Conservation (phyloP, 2,329 filamentous ascomycete species). For the Penicillium hordei region DNA sequence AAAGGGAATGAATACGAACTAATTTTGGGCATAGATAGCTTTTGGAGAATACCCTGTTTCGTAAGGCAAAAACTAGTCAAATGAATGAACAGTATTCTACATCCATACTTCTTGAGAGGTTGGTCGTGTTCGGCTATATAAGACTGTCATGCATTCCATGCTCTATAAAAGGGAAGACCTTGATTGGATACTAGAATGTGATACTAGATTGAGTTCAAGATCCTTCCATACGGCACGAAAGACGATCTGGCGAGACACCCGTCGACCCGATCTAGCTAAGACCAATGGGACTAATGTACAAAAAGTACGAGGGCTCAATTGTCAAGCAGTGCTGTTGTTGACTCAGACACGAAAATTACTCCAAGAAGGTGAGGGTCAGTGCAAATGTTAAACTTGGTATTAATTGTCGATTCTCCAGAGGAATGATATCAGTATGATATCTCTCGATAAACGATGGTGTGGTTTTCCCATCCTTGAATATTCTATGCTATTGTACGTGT, state of each 20-base stretch:
- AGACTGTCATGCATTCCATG: neutral
- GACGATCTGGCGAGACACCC: neutral
- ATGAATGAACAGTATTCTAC: neutral
- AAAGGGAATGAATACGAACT: neutral
- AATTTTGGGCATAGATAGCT: neutral
- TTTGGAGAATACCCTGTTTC: neutral
- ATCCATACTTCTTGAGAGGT: neutral
- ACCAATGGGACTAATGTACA: neutral
- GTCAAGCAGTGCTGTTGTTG: neutral
- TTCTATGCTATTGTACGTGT: slow-evolving; percentile 33
- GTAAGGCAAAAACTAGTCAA: neutral
- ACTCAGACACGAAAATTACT: neutral
- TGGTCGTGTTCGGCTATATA: neutral
- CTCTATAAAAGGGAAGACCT: neutral
- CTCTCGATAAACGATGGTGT: slow-evolving; percentile 25
- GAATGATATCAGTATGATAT: slow-evolving; percentile 13
- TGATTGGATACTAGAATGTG: neutral
- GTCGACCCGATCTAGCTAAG: neutral
- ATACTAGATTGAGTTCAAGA: slow-evolving; percentile 6
- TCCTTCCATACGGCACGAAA: neutral
- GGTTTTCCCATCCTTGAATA: slow-evolving; percentile 28
- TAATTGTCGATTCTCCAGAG: slow-evolving; percentile 14
- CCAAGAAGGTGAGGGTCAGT: neutral
- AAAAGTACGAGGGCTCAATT: neutral
- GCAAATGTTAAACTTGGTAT: slow-evolving; percentile 8